Percentiles rank a stretch among this genome's conserved stretches.
These are phyloP conservation scores for Astragalus membranaceus DNA, from an alignment of 306 rosid species.

Conservation along the genomic window DNA sequence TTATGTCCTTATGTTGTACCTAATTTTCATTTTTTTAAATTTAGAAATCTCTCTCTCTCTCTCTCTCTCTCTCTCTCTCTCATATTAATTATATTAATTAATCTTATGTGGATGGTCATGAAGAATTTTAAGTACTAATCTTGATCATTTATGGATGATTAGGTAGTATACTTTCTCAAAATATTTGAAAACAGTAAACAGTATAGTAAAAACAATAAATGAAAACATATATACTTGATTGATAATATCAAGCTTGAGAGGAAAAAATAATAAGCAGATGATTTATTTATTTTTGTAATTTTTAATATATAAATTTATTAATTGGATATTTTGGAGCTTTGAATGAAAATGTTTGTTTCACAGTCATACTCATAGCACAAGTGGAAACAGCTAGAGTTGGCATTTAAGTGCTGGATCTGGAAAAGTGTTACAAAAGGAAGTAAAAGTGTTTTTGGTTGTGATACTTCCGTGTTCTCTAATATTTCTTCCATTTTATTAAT, in stretches of 20 bases:
- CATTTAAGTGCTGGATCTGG: slow-evolving; percentile 68
- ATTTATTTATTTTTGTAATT: not conserved
- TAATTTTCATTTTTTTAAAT: not conserved
- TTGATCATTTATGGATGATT: not conserved
- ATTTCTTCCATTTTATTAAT: slow-evolving; percentile 33
- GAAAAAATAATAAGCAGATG: not conserved
- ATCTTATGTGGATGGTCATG: not conserved
- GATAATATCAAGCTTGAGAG: not conserved
- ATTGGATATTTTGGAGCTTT: not conserved
- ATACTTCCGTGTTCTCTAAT: slow-evolving; percentile 51
- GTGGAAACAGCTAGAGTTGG: slow-evolving; percentile 56
- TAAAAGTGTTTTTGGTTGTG: slow-evolving; percentile 18
- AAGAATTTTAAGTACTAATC: not conserved
- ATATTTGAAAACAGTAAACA: too few relatives aligned
- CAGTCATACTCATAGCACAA: slow-evolving; percentile 13
- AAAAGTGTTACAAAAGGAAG: slow-evolving; percentile 35
- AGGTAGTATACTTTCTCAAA: not conserved
- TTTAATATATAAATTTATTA: not conserved
- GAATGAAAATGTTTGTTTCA: slow-evolving; percentile 21
- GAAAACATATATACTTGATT: not conserved
- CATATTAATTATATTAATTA: not conserved
- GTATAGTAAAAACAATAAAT: too few relatives aligned
- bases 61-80: not conserved
- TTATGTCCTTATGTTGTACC: not conserved
- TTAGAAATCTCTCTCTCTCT: not conserved